A percentile compares a stretch with the other conserved stretches of the same genome.
These are phyloP conservation scores for Hypseocharis bilobata DNA, from an alignment of 441 rosid genomes.

Conservation along the genomic window DNA sequence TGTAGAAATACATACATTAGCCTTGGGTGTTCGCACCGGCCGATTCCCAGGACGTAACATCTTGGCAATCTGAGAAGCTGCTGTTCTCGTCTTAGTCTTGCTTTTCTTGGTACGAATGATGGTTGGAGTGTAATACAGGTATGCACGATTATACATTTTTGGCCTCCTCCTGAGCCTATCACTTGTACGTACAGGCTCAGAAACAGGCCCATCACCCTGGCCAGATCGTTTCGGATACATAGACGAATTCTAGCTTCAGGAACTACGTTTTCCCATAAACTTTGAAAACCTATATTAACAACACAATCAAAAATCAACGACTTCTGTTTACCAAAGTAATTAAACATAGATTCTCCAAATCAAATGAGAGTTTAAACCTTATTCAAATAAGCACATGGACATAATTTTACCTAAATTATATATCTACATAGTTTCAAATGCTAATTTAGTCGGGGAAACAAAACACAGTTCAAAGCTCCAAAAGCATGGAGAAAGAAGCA, in stretches of 20 bases:
- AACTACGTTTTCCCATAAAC: constrained; percentile 46
- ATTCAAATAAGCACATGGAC: neutral
- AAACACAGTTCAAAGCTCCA: neutral
- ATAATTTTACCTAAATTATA: too few relatives aligned
- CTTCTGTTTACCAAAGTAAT: neutral
- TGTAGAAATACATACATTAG: constrained; percentile 38
- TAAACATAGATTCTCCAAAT: neutral
- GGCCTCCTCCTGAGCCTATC: constrained; percentile 92
- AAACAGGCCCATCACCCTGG: constrained; percentile 75
- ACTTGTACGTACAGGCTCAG: constrained; percentile 82
- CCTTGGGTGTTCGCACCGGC: constrained; percentile 41
- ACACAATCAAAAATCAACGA: constrained; percentile 7
- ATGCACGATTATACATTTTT: constrained; percentile 49
- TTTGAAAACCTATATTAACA: constrained; percentile 15
- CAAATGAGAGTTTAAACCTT: neutral
- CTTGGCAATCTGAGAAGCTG: constrained; percentile 87
- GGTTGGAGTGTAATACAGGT: constrained; percentile 53
- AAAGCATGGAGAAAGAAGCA: neutral
- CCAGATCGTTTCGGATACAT: constrained; percentile 80
- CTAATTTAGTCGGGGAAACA: neutral
- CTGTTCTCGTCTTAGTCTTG: constrained; percentile 76
- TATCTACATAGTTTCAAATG: neutral
- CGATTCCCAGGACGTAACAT: constrained; percentile 62
- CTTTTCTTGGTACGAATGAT: constrained; percentile 51
- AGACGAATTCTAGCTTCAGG: constrained; percentile 34